These are phyloP conservation scores for Cupressus sempervirens DNA, from an alignment of 75 land plant species.

Conservation along the genomic window DNA sequence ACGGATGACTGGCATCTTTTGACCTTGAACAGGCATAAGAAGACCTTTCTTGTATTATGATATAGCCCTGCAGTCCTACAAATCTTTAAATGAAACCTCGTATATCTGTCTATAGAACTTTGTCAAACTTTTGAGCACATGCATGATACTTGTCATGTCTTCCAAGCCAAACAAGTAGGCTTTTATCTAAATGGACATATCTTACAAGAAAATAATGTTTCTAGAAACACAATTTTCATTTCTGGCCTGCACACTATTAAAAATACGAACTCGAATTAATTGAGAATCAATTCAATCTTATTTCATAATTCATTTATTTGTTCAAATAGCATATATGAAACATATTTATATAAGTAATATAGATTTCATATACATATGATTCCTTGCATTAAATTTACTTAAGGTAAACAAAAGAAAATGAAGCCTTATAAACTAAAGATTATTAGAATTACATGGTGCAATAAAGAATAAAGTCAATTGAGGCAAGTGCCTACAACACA, in stretches of 20 bases:
- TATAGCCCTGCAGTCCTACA: neutral
- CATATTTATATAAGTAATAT: too few species aligned
- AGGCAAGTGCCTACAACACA: neutral
- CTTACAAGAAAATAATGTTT: neutral
- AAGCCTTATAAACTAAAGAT: too few species aligned
- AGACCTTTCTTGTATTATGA: neutral
- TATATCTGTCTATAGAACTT: neutral
- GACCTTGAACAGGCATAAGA: neutral
- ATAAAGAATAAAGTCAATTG: too few species aligned
- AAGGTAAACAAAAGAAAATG: too few species aligned
- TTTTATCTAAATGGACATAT: neutral
- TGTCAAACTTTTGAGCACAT: neutral
- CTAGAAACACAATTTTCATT: neutral
- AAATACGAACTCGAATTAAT: neutral
- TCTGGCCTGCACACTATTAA: neutral
- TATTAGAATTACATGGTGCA: too few species aligned
- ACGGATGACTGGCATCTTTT: neutral
- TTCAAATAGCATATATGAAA: too few species aligned
- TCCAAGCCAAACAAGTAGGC: neutral
- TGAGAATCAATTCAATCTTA: too few species aligned
- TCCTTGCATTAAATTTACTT: too few species aligned
- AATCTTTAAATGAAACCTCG: neutral
- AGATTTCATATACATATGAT: too few species aligned
- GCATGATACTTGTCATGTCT: neutral
- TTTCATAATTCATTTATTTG: too few species aligned